Base-by-base conservation (phyloP, 768 basidiomycete genomes). In the Naganishia vaughanmartiniae region DNA sequence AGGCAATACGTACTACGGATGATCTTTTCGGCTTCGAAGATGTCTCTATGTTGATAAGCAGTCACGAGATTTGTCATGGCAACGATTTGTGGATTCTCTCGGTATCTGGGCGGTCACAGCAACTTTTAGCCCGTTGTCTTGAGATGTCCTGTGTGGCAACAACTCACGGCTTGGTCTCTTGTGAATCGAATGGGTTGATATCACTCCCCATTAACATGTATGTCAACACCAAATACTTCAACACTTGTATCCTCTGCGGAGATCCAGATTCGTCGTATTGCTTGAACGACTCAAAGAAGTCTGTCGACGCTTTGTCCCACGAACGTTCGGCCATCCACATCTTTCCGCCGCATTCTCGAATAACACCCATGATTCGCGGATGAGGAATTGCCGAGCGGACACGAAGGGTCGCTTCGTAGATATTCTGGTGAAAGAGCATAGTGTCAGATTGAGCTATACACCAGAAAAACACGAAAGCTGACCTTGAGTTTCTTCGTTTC, bases 281-380 rank as follows among this genome's bases (percentile, higher is more conserved):
- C 74, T 91, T 87, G 86, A 99, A 99, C 1, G 94, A 96, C 75
- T 98, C 95, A 82, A 98, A 98, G 81, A 99, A 96, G 83, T 99
- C 96, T 79, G 93, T 91, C 73, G 92, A 94, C 0, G 96, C 96
- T 69, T 92, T 88, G 68, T 91, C 90, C 94, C 95, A 99, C 88
- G 77, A 81, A 90, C 95, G 90, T 85, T 98, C 96, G 70, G 92
- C 93, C 96, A 99, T 98, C 94, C 96, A 98, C 96, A 99, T 99
- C 83, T 99, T 99, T 2, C 96, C 96, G 19, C 96, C 96, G 74
- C 95, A 98, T 81, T 99, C 96, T 78, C 94, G 92, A 83, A 99
- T 98, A 65, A 98, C 92, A 53, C 95, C 96, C 90, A 97, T 94
- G 77, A 98, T 97, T 34, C 93, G 87, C 12, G 96, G 96, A 83